phyloP scores from a whole-genome alignment of 768 basidiomycete species.

The Mycena epipterygia region DNA sequence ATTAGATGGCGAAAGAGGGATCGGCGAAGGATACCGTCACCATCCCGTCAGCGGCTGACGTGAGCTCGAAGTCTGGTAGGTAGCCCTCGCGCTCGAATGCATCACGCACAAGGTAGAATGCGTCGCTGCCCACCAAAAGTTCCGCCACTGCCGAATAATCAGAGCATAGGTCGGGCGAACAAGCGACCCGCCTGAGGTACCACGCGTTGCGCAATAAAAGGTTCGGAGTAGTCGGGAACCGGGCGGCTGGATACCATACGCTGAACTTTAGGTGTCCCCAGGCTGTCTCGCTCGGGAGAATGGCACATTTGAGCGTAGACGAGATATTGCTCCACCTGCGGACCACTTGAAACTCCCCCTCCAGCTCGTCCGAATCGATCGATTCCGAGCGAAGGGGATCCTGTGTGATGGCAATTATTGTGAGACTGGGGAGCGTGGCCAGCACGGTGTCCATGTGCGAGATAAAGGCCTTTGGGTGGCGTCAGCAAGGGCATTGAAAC shows the following conservation, averaged over 20 bases:
- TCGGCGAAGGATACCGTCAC: background rate
- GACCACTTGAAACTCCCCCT: background rate
- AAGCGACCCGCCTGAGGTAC: background rate
- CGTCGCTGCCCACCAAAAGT: background rate
- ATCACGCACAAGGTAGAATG: background rate
- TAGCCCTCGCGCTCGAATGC: background rate
- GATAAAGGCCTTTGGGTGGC: background rate
- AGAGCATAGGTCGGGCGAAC: background rate
- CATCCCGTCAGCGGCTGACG: background rate
- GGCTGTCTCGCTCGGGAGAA: slow-evolving; percentile 8
- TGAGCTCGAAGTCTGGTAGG: background rate
- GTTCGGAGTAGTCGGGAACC: background rate
- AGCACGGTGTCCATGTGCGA: background rate
- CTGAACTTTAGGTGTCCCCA: background rate
- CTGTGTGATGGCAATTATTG: background rate
- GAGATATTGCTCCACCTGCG: background rate
- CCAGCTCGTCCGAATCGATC: background rate
- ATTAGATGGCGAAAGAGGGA: no score
- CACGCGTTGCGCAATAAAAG: slow-evolving; percentile 10
- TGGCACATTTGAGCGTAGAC: background rate
- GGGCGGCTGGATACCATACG: slow-evolving; percentile 13
- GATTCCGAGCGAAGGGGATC: background rate
- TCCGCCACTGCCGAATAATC: background rate
- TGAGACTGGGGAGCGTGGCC: background rate
- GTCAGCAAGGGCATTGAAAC: background rate